Percentiles rank a stretch among this genome's conserved stretches.
phyloP scores from a whole-genome alignment of 75 land plant genomes.

The Chamaecyparis obtusa region DNA sequence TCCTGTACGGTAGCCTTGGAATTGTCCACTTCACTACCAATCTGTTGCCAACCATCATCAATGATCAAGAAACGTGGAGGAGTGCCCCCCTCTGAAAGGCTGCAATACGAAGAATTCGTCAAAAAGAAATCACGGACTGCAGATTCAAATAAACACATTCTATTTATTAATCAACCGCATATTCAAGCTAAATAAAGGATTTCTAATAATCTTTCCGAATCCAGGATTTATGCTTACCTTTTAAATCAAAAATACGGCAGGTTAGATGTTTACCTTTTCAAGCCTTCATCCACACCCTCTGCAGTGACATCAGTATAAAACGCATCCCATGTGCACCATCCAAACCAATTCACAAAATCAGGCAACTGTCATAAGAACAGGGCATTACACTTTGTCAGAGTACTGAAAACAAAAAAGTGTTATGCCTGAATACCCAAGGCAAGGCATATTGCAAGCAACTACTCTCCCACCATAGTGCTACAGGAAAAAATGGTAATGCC shows the following conservation, averaged over 20 bases:
- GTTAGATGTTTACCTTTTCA: slow-evolving; percentile 33
- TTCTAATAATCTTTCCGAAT: not conserved
- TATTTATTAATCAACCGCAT: not conserved
- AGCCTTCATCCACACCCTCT: slow-evolving; percentile 86
- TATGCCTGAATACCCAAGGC: not conserved
- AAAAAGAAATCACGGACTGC: not conserved
- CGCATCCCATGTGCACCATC: slow-evolving; percentile 99
- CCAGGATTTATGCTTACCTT: not conserved
- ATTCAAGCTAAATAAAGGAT: not conserved
- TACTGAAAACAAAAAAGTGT: not conserved
- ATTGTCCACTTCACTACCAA: slow-evolving; percentile 50
- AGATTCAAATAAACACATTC: not conserved
- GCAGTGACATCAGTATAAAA: slow-evolving; percentile 98
- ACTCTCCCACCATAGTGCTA: not conserved
- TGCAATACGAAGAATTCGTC: slow-evolving; percentile 16
- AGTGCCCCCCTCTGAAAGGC: slow-evolving; percentile 72
- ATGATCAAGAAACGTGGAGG: slow-evolving; percentile 86
- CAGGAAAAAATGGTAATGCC: not conserved
- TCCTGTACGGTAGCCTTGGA: slow-evolving; percentile 46
- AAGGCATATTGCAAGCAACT: not conserved
- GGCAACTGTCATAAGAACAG: slow-evolving; percentile 42
- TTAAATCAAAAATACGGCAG: not conserved
- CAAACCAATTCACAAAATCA: slow-evolving; percentile 94
- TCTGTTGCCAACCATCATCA: slow-evolving; percentile 97
- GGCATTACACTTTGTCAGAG: not conserved